A percentile compares a stretch with the other conserved stretches of the same genome.
Conservation (phyloP, 805 yeast genomes). For the Metschnikowia lunata region DNA sequence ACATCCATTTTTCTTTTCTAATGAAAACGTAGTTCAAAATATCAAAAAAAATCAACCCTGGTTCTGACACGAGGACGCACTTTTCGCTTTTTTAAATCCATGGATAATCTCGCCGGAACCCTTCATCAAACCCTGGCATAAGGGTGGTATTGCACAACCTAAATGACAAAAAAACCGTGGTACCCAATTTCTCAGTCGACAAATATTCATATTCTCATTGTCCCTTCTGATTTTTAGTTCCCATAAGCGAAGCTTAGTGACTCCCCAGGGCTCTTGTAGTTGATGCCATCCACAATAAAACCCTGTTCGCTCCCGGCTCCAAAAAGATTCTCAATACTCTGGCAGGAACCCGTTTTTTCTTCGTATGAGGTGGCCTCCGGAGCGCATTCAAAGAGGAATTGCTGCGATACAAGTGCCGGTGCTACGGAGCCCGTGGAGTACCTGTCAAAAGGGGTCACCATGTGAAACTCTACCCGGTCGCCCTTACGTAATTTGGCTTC, state of each 20-base stretch:
- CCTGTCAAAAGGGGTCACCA: slow-evolving; percentile 37
- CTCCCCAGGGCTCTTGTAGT: slow-evolving; percentile 17
- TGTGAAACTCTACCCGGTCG: slow-evolving; percentile 43
- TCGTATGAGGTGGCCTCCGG: slow-evolving; percentile 26
- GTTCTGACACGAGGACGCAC: too few species aligned
- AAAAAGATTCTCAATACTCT: slow-evolving; percentile 13
- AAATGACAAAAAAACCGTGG: too few species aligned
- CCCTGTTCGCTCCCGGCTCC: slow-evolving; percentile 19
- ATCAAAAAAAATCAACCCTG: too few species aligned
- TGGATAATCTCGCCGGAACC: too few species aligned
- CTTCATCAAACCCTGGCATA: too few species aligned
- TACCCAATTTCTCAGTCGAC: too few species aligned
- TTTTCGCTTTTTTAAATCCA: too few species aligned
- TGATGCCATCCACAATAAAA: slow-evolving; percentile 11
- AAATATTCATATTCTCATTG: too few species aligned
- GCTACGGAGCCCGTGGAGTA: slow-evolving; percentile 2
- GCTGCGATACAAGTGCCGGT: slow-evolving; percentile 8
- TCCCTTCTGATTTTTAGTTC: neutral
- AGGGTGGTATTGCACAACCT: too few species aligned
- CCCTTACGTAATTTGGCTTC: slow-evolving; percentile 45
- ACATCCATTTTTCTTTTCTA: too few species aligned
- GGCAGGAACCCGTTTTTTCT: slow-evolving; percentile 1
- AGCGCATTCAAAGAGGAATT: slow-evolving; percentile 28
- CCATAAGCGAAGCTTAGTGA: slow-evolving; percentile 9
- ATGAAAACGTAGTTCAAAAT: too few species aligned